phyloP scores from a whole-genome alignment of 208 protist species.

The Trypanosomatidae sp. region DNA sequence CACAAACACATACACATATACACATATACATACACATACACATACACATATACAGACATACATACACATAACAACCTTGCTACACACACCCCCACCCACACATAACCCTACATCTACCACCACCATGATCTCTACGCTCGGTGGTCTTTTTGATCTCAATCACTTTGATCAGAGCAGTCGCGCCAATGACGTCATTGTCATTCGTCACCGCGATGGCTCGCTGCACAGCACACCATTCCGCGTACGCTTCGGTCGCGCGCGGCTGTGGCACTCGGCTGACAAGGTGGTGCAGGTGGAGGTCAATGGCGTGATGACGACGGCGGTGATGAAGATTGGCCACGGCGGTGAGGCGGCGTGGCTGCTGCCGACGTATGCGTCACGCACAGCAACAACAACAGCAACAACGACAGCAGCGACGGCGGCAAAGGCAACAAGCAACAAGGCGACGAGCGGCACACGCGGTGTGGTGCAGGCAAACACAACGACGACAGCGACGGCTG shows the following conservation, averaged over 20 bases:
- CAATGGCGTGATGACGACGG: conserved; percentile 76
- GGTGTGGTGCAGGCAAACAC: too few species aligned
- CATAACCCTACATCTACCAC: not conserved
- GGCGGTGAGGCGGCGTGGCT: conserved; percentile 93
- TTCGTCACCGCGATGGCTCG: conserved; percentile 91
- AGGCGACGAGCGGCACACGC: too few species aligned
- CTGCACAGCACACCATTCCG: conserved; percentile 94
- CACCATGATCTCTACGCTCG: conserved; percentile 63
- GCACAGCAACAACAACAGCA: conserved; percentile 10
- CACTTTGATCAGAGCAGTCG: conserved; percentile 79
- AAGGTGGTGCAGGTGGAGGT: conserved; percentile 92
- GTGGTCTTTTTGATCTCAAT: conserved; percentile 62
- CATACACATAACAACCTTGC: not conserved
- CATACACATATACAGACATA: not conserved
- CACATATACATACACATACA: conserved; percentile 2
- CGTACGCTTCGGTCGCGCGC: conserved; percentile 93
- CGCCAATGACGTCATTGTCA: conserved; percentile 96
- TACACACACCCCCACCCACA: conserved; percentile 3
- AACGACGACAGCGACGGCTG: too few species aligned
- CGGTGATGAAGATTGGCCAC: conserved; percentile 93
- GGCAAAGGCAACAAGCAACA: too few species aligned
- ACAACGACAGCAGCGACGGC: conserved; percentile 5
- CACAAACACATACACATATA: conserved; percentile 6
- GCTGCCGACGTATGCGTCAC: conserved; percentile 45
- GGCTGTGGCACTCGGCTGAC: conserved; percentile 81